A percentile compares a stretch with the other conserved stretches of the same genome.
phyloP scores from a whole-genome alignment of 106 monocot genomes.

The Narthecium ossifragum region DNA sequence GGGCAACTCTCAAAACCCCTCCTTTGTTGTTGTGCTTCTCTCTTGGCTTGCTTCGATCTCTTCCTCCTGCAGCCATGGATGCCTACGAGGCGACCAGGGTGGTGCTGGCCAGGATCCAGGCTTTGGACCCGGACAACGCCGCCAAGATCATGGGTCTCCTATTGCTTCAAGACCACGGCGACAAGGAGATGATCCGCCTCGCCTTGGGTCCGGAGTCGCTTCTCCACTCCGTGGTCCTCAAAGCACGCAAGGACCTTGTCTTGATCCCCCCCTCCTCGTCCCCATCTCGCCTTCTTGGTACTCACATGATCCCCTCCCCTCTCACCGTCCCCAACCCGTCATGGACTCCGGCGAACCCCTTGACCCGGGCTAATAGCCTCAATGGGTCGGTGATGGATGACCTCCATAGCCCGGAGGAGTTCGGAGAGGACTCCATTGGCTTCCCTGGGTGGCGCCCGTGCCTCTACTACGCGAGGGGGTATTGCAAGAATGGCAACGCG shows the following conservation, averaged over 20 bases:
- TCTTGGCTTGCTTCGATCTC: neutral
- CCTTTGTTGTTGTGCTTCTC: neutral
- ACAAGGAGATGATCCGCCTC: constrained; percentile 99
- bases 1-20: too few relatives aligned
- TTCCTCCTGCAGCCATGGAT: constrained; percentile 44
- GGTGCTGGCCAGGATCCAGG: constrained; percentile 83
- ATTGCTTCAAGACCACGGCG: constrained; percentile 85
- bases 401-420: constrained; percentile 61
- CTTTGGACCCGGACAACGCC: constrained; percentile 78
- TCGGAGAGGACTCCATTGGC: constrained; percentile 24
- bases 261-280: constrained; percentile 33
- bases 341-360: neutral
- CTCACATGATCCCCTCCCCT: constrained; percentile 22
- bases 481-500: constrained; percentile 80
- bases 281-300: constrained; percentile 9
- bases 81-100: constrained; percentile 89
- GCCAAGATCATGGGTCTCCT: constrained; percentile 97
- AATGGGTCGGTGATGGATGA: constrained; percentile 49
- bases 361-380: constrained; percentile 1
- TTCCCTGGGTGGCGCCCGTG: constrained; percentile 72
- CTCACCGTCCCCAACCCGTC: constrained; percentile 37
- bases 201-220: constrained; percentile 89
- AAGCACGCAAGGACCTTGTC: constrained; percentile 70
- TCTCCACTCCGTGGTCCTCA: constrained; percentile 68
- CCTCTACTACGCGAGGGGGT: constrained; percentile 81